Evolutionary conservation across 1,139 yeast species (phyloP), one percentile per base, ranked within the genome.

Genomic region (Taphrina wiesneri): DNA sequence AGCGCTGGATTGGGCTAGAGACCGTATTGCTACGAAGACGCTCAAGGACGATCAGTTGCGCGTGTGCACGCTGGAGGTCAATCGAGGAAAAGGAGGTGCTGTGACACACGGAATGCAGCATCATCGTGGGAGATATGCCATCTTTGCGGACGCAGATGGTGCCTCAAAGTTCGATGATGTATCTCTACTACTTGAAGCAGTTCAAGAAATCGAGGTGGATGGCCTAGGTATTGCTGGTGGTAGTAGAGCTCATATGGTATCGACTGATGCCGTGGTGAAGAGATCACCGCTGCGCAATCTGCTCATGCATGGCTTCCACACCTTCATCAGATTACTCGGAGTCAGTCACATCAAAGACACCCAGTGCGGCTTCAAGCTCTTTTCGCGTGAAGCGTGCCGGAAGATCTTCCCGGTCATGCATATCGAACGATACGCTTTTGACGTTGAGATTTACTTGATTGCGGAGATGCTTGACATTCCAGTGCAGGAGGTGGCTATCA

Each of bases 61-160:
- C 70, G 92, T 90, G 49, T 81, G 90, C 32, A 83, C 82, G 70
- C 80, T 93, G 69, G 83, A 78, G 46, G 76, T 84, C 70, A 93
- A 93, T 74, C 81, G 99, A 72, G 99, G 99, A 32, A 93, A 93
- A 77, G 99, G 99, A 23, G 99, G 99, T 7, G 99, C 98, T 0
- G 99, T 95, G 0, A 86, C 96, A 19, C 98, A 93, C 75, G 99
- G 99, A 2, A 80, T 93, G 77, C 83, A 87, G 73, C 86, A 86
- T 73, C 78, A 86, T 7, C 80, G 90, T 59, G 99, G 99, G 11
- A 76, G 81, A 69, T 86, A 83, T 73, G 85, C 86, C 11, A 81
- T 93, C 19, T 93, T 93, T 80, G 98, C 97, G 3, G 99, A 93
- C 77, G 99, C 99, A 0, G 99, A 93, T 75, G 99, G 99, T 34